A percentile compares a stretch with the other conserved stretches of the same genome.
phyloP scores from a whole-genome alignment of 1,284 basidiomycete genomes.

The Wallemia mellicola region DNA sequence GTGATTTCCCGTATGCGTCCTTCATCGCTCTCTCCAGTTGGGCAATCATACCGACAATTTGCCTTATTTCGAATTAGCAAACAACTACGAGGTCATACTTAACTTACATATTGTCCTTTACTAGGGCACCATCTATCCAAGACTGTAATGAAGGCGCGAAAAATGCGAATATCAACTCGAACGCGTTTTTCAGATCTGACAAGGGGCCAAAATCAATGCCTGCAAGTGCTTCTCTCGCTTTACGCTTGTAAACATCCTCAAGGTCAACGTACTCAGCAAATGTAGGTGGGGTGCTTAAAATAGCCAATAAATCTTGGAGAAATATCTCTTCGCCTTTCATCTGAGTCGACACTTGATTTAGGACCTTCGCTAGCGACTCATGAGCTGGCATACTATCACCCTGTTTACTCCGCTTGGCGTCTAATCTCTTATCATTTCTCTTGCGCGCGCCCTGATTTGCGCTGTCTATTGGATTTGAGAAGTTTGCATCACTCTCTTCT shows the following conservation, averaged over 20 bases:
- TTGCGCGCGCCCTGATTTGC: neutral
- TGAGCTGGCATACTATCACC: slow-evolving; percentile 32
- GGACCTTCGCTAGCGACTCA: slow-evolving; percentile 44
- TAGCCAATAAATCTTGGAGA: slow-evolving; percentile 68
- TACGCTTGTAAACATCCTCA: slow-evolving; percentile 74
- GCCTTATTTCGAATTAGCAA: slow-evolving; percentile 21
- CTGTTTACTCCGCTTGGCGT: neutral
- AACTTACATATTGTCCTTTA: slow-evolving; percentile 46
- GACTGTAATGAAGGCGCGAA: slow-evolving; percentile 48
- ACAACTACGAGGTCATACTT: neutral
- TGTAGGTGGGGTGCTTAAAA: slow-evolving; percentile 57
- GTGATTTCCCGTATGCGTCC: slow-evolving; percentile 48
- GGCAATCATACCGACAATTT: slow-evolving; percentile 55
- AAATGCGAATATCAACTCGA: slow-evolving; percentile 90
- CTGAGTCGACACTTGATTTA: slow-evolving; percentile 45
- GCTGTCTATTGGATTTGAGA: slow-evolving; percentile 13
- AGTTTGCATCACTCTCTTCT: slow-evolving; percentile 38
- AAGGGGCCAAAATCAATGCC: slow-evolving; percentile 30
- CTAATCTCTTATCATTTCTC: neutral
- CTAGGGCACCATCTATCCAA: slow-evolving; percentile 51
- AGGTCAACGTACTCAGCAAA: slow-evolving; percentile 89
- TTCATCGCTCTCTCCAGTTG: slow-evolving; percentile 45
- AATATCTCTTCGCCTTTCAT: slow-evolving; percentile 63
- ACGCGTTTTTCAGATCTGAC: slow-evolving; percentile 53
- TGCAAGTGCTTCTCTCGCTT: slow-evolving; percentile 37